Evolutionary conservation across 768 basidiomycete species (phyloP).

Genomic region (Cantharellus cinnabarinus): DNA sequence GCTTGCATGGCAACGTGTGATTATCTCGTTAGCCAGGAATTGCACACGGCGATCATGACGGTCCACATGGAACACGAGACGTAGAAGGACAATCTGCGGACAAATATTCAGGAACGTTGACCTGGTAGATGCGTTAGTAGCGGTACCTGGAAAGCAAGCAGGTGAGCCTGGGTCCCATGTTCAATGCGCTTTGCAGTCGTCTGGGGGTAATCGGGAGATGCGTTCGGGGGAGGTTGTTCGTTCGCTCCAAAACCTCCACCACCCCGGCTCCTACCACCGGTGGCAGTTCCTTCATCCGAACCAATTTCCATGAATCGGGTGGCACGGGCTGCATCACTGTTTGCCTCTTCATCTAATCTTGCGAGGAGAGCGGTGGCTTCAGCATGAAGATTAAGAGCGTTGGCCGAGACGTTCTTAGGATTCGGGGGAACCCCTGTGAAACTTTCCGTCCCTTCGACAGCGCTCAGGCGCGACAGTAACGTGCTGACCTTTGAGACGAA

Average conservation of each 20-base stretch:
- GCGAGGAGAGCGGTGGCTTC: slow-evolving; percentile 12
- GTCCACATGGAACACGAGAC: slow-evolving; percentile 16
- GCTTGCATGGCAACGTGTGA: slow-evolving; percentile 16
- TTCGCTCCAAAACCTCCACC: too few species aligned
- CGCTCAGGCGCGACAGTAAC: not conserved
- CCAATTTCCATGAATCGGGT: not conserved
- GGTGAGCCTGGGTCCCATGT: slow-evolving; percentile 20
- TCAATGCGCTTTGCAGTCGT: slow-evolving; percentile 10
- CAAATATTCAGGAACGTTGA: slow-evolving; percentile 5
- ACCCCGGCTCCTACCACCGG: too few species aligned
- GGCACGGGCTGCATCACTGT: not conserved
- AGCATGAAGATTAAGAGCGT: slow-evolving; percentile 1
- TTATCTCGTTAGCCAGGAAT: slow-evolving; percentile 13
- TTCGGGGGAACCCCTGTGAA: not conserved
- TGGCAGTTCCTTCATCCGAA: not conserved
- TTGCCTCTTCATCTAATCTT: slow-evolving; percentile 14
- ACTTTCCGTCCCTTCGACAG: not conserved
- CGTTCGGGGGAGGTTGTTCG: not conserved
- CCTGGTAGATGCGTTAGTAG: not conserved
- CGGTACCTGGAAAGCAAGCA: slow-evolving; percentile 18
- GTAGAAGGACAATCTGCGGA: slow-evolving; percentile 17
- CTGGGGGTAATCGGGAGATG: not conserved
- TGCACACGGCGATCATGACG: slow-evolving; percentile 16
- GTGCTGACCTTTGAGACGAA: not conserved
- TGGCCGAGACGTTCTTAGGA: not conserved